These are phyloP conservation scores for Monosporascus sp. DNA, from an alignment of 2,329 filamentous ascomycete species.

Conservation along the genomic window DNA sequence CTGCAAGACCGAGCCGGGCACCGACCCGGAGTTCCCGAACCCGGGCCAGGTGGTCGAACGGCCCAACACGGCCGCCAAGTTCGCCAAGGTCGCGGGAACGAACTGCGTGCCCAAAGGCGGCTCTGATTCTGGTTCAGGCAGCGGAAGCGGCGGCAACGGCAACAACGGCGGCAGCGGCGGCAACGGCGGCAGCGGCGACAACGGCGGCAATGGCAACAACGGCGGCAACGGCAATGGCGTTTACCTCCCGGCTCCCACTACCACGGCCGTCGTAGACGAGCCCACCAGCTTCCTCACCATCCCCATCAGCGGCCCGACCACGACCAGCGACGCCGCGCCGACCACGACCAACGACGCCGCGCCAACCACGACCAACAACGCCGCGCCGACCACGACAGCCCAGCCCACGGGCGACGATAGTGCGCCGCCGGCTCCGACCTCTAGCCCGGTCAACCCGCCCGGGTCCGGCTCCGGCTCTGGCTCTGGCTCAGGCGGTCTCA, in stretches of 20 bases:
- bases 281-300: background rate
- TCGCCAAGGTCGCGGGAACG: constrained; percentile 18
- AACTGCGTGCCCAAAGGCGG: constrained; percentile 25
- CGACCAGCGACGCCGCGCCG: too few relatives aligned
- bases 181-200: constrained; percentile 1
- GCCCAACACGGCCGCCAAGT: constrained; percentile 25
- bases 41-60: constrained; percentile 51
- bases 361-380: background rate
- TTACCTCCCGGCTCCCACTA: constrained; percentile 1
- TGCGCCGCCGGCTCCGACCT: constrained; percentile 8
- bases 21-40: constrained; percentile 57
- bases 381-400: background rate
- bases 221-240: background rate
- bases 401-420: constrained; percentile 4
- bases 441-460: constrained; percentile 3
- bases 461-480: constrained; percentile 7
- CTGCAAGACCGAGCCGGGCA: constrained; percentile 47
- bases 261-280: background rate
- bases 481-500: constrained; percentile 12
- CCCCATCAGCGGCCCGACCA: too few relatives aligned
- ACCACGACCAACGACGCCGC: background rate
- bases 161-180: background rate
- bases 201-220: background rate
- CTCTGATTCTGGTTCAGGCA: constrained; percentile 4
- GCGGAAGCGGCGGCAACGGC: background rate